phyloP scores from a whole-genome alignment of 305 asterid species.

The Solanum hybrid region DNA sequence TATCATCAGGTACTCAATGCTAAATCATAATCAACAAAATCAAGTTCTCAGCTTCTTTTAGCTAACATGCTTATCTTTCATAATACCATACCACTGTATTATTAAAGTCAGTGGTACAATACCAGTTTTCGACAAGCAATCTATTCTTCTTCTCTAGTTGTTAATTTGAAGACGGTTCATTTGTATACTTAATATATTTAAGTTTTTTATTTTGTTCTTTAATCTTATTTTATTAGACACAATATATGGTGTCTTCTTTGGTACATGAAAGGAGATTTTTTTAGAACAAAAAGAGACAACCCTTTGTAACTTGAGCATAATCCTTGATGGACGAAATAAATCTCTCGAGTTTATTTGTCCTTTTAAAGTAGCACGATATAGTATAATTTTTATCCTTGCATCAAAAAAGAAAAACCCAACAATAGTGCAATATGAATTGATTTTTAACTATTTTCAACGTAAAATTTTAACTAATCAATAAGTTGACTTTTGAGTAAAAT shows the following conservation, averaged over 20 bases:
- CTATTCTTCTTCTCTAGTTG: not conserved
- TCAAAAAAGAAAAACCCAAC: not conserved
- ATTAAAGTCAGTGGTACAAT: not conserved
- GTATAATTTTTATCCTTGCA: no score
- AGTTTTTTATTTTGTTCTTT: not conserved
- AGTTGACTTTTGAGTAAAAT: not conserved
- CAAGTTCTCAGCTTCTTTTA: not conserved
- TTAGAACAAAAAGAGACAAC: not conserved
- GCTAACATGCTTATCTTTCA: not conserved
- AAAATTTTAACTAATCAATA: not conserved
- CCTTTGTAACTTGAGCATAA: not conserved
- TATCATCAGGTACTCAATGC: not conserved
- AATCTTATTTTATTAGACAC: not conserved
- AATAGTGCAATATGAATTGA: not conserved
- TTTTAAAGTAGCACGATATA: not conserved
- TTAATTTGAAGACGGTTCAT: not conserved
- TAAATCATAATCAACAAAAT: not conserved
- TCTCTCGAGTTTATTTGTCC: not conserved
- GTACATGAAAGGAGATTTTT: not conserved
- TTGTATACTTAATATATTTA: no score
- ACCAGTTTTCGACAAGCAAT: not conserved
- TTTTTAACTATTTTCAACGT: no score
- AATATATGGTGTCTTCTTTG: no score
- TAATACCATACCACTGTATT: no score
- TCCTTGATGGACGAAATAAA: not conserved